Evolutionary conservation across 1,139 yeast genomes (phyloP), one percentile per base, ranked within the genome.

Genomic region (Hansenula lynferdii): DNA sequence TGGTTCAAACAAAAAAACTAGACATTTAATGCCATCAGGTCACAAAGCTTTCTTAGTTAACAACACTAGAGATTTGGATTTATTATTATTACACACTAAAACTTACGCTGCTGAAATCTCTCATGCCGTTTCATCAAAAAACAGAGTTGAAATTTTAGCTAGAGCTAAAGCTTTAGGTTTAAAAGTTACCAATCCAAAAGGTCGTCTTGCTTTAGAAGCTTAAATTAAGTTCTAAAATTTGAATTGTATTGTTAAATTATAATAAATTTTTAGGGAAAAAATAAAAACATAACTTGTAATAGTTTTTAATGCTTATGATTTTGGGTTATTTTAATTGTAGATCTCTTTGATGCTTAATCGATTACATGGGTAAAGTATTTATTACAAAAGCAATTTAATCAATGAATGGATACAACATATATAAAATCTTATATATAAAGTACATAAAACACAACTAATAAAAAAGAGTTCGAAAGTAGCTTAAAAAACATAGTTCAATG

Each of bases 91-190:
- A 81, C 97, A 92, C 87, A 84, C 96, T 75, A 87, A 85, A 80
- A 77, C 96, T 62, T 92, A 86, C 75, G 98, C 98, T 71, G 99
- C 97, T 70, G 98, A 92, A 77, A 94, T 94, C 64, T 96, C 97
- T 62, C 96, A 87, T 90, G 86, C 85, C 73, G 92, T 94, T 60
- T 89, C 97, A 61, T 86, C 98, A 61, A 90, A 81, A 78, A 90
- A 94, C 92, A 89, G 99, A 81, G 89, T 90, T 65, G 92, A 77
- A 65, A 86, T 94, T 62, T 82, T 94, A 64, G 84, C 95, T 62
- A 90, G 89, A 79, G 98, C 99, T 64, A 90, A 89, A 83, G 89
- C 95, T 71, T 78, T 89, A 65, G 97, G 97, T 76, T 80, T 94
- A 68, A 90, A 89, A 83, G 97, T 92, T 67, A 94, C 98, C 80